A percentile compares a stretch with the other conserved stretches of the same genome.
Evolutionary conservation across 208 protist genomes (phyloP).

Genomic region (Phytomonas sp.): DNA sequence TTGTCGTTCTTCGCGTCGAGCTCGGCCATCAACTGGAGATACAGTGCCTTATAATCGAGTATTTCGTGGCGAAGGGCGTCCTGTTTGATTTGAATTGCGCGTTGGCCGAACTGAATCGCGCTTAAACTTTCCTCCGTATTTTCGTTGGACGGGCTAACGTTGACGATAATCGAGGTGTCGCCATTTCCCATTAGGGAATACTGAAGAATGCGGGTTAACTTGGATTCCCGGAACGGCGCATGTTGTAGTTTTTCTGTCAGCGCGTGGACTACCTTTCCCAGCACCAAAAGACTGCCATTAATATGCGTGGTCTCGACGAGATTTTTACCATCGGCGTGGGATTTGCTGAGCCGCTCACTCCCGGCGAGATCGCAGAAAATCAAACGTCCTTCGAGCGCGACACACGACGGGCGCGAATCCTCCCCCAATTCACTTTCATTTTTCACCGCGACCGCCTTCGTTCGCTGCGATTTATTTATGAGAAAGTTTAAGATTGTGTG

Average conservation of each 20-base stretch:
- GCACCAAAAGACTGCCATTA: constrained; percentile 92
- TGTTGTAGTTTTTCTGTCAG: constrained; percentile 80
- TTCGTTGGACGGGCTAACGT: constrained; percentile 76
- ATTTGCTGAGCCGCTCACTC: constrained; percentile 91
- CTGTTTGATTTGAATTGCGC: constrained; percentile 91
- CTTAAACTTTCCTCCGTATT: constrained; percentile 85
- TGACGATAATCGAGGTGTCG: constrained; percentile 87
- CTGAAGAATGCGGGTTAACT: constrained; percentile 92
- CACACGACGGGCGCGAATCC: constrained; percentile 14
- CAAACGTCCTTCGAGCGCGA: constrained; percentile 74
- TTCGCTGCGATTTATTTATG: constrained; percentile 68
- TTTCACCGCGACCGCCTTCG: constrained; percentile 22
- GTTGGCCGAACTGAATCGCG: constrained; percentile 86
- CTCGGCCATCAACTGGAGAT: constrained; percentile 81
- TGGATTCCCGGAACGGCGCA: constrained; percentile 87
- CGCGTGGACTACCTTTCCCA: constrained; percentile 82
- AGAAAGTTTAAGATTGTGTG: constrained; percentile 92
- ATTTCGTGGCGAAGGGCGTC: constrained; percentile 86
- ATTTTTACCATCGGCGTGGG: constrained; percentile 87
- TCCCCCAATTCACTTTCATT: background rate
- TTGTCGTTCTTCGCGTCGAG: constrained; percentile 82
- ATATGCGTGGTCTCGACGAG: constrained; percentile 95
- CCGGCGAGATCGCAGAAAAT: constrained; percentile 97
- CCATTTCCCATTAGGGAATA: constrained; percentile 88
- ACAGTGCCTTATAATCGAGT: constrained; percentile 86